Evolutionary conservation across 2,329 filamentous ascomycete genomes (phyloP), one percentile per base, ranked within the genome.

Genomic region (Sordariomycetes sp.): DNA sequence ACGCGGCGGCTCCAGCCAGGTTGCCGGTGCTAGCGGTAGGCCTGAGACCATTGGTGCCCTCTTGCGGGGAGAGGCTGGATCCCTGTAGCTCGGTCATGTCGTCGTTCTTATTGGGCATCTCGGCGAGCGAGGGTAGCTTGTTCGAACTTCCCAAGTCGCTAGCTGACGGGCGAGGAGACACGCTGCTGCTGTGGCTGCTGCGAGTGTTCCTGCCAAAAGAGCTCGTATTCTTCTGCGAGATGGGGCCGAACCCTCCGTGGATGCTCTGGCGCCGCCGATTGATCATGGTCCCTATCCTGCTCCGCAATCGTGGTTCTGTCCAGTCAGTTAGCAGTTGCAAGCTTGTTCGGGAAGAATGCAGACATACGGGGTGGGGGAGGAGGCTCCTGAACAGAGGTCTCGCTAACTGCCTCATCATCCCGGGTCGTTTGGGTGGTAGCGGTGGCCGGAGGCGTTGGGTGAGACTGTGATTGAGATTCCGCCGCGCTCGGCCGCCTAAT

Each of bases 201-300:
- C 80, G 82, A 32, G 83, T 75, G 53, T 73, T 74, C 56, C 86
- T 80, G 43, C 82, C 80, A 65, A 90, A 87, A 1, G 80, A 77
- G 3, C 70, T 68, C 3, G 68, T 64, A 22, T 76, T 74, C 67
- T 82, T 86, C 40, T 75, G 72, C 0, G 79, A 86, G 64, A 79
- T 76, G 68, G 73, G 79, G 59, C 75, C 81, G 67, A 80, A 86
- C 50, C 85, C 74, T 61, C 78, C 78, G 70, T 89, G 77, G 59
- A 88, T 76, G 68, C 85, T 89, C 68, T 88, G 84, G 46, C 86
- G 77, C 60, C 84, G 75, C 24, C 84, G 78, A 32, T 82, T 80
- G 52, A 89, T 78, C 74, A 89, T 86, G 14, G 86, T 89, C 18
- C 87, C 86, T 57, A 90, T 78, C 58, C 85, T 79, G 53, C 84